Evolutionary conservation across 208 protist genomes (phyloP).

Genomic region (Novymonas esmeraldas): DNA sequence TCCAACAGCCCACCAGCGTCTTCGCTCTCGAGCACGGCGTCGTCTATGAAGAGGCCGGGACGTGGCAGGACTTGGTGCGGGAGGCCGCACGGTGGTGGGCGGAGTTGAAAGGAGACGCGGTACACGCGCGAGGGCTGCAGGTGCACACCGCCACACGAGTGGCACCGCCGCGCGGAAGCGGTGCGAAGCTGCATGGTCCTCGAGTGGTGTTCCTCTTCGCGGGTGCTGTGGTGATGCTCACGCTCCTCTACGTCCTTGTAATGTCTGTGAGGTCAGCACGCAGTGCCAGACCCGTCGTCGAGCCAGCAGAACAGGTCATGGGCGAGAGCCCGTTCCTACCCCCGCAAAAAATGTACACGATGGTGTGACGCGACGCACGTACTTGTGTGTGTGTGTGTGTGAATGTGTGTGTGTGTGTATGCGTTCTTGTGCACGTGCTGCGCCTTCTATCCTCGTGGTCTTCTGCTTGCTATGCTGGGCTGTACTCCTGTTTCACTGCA

Average conservation of each 20-base stretch:
- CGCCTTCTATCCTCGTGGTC: no score
- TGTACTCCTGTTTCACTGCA: no score
- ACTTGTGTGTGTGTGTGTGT: neutral
- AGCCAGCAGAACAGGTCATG: neutral
- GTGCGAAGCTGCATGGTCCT: neutral
- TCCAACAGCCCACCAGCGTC: neutral
- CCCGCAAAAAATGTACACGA: no score
- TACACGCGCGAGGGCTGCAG: neutral
- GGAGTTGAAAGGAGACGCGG: conserved; percentile 5
- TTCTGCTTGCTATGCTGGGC: no score
- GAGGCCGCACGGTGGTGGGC: conserved; percentile 15
- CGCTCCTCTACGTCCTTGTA: conserved; percentile 5
- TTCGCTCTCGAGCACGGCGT: conserved; percentile 8
- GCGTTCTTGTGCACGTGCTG: neutral
- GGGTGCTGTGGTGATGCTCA: neutral
- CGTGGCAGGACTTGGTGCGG: conserved; percentile 14
- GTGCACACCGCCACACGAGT: neutral
- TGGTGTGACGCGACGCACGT: no score
- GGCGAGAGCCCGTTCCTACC: no score
- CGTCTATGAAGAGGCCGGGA: conserved; percentile 7
- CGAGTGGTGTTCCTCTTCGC: conserved; percentile 10
- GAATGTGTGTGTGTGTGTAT: neutral
- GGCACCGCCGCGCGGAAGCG: neutral
- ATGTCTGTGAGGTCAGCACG: neutral
- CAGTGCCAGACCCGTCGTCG: neutral